Evolutionary conservation across 1,284 basidiomycete genomes (phyloP), one percentile per base, ranked within the genome.

Genomic region (Austroboletus niveus): DNA sequence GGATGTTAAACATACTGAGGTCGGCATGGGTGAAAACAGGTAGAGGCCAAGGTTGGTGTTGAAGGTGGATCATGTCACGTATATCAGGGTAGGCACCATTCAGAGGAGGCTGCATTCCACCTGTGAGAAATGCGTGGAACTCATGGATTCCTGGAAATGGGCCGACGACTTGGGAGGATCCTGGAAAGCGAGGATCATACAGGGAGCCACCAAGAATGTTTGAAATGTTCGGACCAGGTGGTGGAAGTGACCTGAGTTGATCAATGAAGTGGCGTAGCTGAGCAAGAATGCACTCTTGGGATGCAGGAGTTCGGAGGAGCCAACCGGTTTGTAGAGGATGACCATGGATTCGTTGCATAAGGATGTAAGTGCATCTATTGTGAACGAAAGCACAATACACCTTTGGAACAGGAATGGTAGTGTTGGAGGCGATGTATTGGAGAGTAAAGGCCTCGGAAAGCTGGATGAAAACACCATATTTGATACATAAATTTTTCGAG

Each of bases 261-360:
- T 55, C 15, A 57, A 4, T 17, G 17, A 17, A 17, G 17, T 17
- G 17, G 17, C 17, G 17, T 17, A 17, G 17, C 17, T 58, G 52
- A 0, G 1, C 9, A 4, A 48, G 29, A 4, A 57, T 49, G 1
- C 12, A 55, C 2, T 1, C 14, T 27, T 40, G 49, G 1, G 47
- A 53, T 12, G 41, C 47, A 7, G 6, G 22, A 0, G 55, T 35
- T 27, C n/a, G 27, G 1, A 17, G 15, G 0, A 0, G 1, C 50
- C 55, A 56, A 1, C 11, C 30, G 1, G 1, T 3, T 1, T 3
- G 2, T 6, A 57, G 30, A 1, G 4, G 17, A 1, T 48, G 3
- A 0, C 54, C 51, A 0, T 42, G 2, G 1, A 57, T 42, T 43
- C 45, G 48, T 1, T 58, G 52, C 48, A 57, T 57, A 7, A 57